Conservation (phyloP, 2,329 filamentous ascomycete species). For the Trichoderma sp. region DNA sequence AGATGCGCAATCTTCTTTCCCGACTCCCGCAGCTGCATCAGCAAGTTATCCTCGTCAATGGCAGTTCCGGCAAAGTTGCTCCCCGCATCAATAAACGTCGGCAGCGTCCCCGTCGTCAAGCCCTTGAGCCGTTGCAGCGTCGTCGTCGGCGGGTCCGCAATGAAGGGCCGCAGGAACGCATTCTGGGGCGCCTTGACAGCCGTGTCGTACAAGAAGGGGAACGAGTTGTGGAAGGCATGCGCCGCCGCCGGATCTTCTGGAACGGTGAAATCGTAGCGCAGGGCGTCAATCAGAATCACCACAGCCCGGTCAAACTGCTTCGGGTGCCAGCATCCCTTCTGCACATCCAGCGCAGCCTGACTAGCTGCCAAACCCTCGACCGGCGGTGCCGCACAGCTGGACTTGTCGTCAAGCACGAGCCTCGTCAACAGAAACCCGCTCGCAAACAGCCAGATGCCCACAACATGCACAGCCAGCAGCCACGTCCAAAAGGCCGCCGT, state of each 20-base stretch:
- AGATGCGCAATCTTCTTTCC: slow-evolving; percentile 80
- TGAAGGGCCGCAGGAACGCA: slow-evolving; percentile 89
- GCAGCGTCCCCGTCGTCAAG: slow-evolving; percentile 88
- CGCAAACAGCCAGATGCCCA: slow-evolving; percentile 88
- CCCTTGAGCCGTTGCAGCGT: slow-evolving; percentile 92
- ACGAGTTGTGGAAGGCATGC: slow-evolving; percentile 74
- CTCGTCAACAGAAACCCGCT: slow-evolving; percentile 92
- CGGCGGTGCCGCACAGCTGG: slow-evolving; percentile 66
- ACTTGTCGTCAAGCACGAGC: slow-evolving; percentile 73
- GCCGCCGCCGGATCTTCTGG: slow-evolving; percentile 51
- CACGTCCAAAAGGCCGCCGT: slow-evolving; percentile 66
- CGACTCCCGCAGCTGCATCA: slow-evolving; percentile 64
- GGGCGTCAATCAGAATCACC: slow-evolving; percentile 84
- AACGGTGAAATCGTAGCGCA: slow-evolving; percentile 95
- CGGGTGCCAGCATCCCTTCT: slow-evolving; percentile 89
- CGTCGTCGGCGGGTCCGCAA: slow-evolving; percentile 92
- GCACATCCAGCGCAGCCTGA: slow-evolving; percentile 40
- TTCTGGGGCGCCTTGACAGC: slow-evolving; percentile 71
- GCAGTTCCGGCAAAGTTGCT: slow-evolving; percentile 94
- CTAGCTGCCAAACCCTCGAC: slow-evolving; percentile 53
- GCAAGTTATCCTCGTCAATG: slow-evolving; percentile 85
- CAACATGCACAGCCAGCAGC: slow-evolving; percentile 69
- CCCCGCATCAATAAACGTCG: slow-evolving; percentile 89
- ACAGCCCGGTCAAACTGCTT: slow-evolving; percentile 91
- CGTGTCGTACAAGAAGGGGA: slow-evolving; percentile 83